These are phyloP conservation scores for Globisporangium polare DNA, from an alignment of 352 stramenopile genomes.

Conservation along the genomic window DNA sequence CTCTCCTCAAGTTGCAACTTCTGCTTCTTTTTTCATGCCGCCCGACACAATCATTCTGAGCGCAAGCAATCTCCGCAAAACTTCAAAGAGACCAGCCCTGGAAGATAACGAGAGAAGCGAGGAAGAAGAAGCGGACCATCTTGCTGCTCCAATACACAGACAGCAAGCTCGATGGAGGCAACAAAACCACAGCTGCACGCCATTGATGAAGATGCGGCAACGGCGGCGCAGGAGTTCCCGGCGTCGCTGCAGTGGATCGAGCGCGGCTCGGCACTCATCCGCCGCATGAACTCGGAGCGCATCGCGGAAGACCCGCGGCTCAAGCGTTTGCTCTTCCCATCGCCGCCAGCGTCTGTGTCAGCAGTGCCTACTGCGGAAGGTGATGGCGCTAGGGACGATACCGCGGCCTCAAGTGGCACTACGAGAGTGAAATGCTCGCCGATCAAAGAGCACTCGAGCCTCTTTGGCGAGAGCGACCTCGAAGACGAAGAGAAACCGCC, in stretches of 20 bases:
- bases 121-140: neutral
- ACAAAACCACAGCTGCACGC: neutral
- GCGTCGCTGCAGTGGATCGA: slow-evolving; percentile 68
- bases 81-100: slow-evolving; percentile 5
- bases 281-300: slow-evolving; percentile 87
- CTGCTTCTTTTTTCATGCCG: neutral
- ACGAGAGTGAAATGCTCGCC: neutral
- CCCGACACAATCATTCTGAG: neutral
- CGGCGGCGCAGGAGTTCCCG: slow-evolving; percentile 26
- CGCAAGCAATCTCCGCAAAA: neutral
- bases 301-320: slow-evolving; percentile 81
- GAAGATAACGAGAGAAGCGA: slow-evolving; percentile 4
- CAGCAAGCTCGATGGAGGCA: neutral
- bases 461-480: slow-evolving; percentile 20
- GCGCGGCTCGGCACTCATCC: slow-evolving; percentile 76
- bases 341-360: slow-evolving; percentile 18
- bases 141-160: neutral
- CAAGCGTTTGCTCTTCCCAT: slow-evolving; percentile 48
- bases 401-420: neutral
- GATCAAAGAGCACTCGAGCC: slow-evolving; percentile 16
- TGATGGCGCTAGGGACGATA: neutral
- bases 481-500: slow-evolving; percentile 31
- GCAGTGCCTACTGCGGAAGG: slow-evolving; percentile 9
- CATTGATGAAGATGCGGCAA: slow-evolving; percentile 6
- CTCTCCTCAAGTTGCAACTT: neutral